Evolutionary conservation across 2,329 filamentous ascomycete species (phyloP).

Genomic region (Ampelomyces quisqualis): DNA sequence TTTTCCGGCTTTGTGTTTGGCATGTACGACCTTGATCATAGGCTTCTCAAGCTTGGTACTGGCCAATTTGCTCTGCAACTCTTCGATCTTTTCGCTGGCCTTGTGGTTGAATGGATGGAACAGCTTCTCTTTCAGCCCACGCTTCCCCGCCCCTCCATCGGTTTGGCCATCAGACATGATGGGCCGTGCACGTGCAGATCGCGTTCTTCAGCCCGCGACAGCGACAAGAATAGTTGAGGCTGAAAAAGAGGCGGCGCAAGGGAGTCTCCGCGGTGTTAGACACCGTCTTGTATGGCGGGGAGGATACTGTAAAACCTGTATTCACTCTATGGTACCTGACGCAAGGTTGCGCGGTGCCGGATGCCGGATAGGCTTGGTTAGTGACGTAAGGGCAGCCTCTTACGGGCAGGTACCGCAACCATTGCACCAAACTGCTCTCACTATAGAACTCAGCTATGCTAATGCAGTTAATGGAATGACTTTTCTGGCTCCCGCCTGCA

Average conservation of each 20-base stretch:
- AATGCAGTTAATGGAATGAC: no score
- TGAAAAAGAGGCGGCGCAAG: conserved; percentile 24
- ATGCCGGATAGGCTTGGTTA: neutral
- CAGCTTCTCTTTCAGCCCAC: conserved; percentile 40
- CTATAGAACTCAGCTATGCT: no score
- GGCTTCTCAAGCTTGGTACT: conserved; percentile 49
- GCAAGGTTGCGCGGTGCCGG: conserved; percentile 7
- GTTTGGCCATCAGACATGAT: conserved; percentile 14
- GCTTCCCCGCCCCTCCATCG: conserved; percentile 19
- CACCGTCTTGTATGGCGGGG: conserved; percentile 22
- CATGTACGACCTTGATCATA: conserved; percentile 55
- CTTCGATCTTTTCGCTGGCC: conserved; percentile 29
- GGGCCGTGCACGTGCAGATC: conserved; percentile 12
- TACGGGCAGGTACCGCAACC: neutral
- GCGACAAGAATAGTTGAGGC: conserved; percentile 10
- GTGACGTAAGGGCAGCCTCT: conserved; percentile 14
- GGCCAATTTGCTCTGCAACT: conserved; percentile 49
- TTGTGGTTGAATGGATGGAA: conserved; percentile 42
- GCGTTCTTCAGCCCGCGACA: conserved; percentile 7
- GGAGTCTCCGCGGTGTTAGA: conserved; percentile 14
- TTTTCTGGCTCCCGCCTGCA: no score
- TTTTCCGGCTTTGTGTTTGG: conserved; percentile 65
- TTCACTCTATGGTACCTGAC: conserved; percentile 17
- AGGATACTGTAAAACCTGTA: conserved; percentile 23
- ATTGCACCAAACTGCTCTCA: no score